Percentiles rank a stretch among this genome's conserved stretches.
These are phyloP conservation scores for Colletotrichum endophyticum DNA, from an alignment of 2,329 filamentous ascomycete species.

Conservation along the genomic window DNA sequence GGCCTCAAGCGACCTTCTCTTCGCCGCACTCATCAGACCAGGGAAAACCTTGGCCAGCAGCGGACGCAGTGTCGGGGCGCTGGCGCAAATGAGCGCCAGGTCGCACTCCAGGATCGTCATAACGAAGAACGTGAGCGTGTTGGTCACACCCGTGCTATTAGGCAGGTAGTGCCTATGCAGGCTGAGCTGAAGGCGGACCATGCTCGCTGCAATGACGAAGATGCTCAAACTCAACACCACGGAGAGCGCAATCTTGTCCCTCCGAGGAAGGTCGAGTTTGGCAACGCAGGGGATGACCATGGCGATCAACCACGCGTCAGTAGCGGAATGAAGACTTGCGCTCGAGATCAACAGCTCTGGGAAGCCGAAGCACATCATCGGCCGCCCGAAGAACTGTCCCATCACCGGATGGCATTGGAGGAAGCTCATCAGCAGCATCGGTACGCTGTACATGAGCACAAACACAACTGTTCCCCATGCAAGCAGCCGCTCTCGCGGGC, in stretches of 20 bases:
- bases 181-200: conserved; percentile 35
- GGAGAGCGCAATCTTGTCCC: conserved; percentile 47
- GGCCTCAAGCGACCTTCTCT: conserved; percentile 9
- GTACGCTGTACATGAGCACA: conserved; percentile 36
- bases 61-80: conserved; percentile 35
- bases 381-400: conserved; percentile 37
- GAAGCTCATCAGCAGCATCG: conserved; percentile 40
- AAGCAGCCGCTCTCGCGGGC: conserved; percentile 33
- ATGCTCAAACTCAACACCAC: conserved; percentile 49
- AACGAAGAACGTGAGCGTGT: conserved; percentile 37
- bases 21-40: conserved; percentile 22
- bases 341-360: conserved; percentile 47
- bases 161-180: conserved; percentile 29
- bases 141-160: conserved; percentile 19
- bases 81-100: conserved; percentile 38
- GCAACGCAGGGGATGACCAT: conserved; percentile 46
- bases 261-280: conserved; percentile 40
- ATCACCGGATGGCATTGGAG: conserved; percentile 48
- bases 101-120: conserved; percentile 41
- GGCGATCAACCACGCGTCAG: conserved; percentile 48
- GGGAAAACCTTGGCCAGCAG: conserved; percentile 32
- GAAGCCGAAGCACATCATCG: conserved; percentile 42
- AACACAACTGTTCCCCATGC: conserved; percentile 37
- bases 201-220: conserved; percentile 40
- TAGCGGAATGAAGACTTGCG: conserved; percentile 49